These are phyloP conservation scores for Kluyveromyces siamensis DNA, from an alignment of 805 yeast species.

Conservation along the genomic window DNA sequence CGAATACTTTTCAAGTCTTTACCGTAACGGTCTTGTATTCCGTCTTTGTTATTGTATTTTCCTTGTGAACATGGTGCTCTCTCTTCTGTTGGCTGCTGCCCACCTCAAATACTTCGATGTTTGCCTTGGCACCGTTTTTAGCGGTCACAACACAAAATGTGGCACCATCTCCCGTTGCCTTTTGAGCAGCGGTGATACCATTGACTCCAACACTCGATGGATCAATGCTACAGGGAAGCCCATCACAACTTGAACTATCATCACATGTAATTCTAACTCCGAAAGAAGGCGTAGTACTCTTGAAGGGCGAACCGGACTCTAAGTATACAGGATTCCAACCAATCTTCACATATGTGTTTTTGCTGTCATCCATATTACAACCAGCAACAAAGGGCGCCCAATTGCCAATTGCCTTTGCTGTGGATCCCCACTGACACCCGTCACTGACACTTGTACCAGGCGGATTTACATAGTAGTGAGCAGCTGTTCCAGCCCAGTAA, in stretches of 20 bases:
- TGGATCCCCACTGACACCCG: constrained; percentile 80
- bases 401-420: constrained; percentile 63
- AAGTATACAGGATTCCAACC: constrained; percentile 88
- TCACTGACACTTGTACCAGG: constrained; percentile 72
- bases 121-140: constrained; percentile 49
- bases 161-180: constrained; percentile 51
- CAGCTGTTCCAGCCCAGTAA: constrained; percentile 80
- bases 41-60: constrained; percentile 5
- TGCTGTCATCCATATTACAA: constrained; percentile 63
- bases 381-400: constrained; percentile 96
- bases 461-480: constrained; percentile 77
- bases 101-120: constrained; percentile 56
- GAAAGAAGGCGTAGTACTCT: constrained; percentile 46
- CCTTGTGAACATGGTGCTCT: constrained; percentile 5
- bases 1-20: neutral
- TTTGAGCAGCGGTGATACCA: constrained; percentile 35
- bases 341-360: constrained; percentile 71
- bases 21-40: constrained; percentile 6
- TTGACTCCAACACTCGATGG: constrained; percentile 57
- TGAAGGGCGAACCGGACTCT: constrained; percentile 48
- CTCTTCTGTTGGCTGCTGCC: constrained; percentile 8
- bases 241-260: constrained; percentile 57
- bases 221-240: constrained; percentile 76
- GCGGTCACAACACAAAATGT: constrained; percentile 84
- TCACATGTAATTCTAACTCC: constrained; percentile 73